phyloP scores from a whole-genome alignment of 139 green algal genomes.

The Closterium sp. region DNA sequence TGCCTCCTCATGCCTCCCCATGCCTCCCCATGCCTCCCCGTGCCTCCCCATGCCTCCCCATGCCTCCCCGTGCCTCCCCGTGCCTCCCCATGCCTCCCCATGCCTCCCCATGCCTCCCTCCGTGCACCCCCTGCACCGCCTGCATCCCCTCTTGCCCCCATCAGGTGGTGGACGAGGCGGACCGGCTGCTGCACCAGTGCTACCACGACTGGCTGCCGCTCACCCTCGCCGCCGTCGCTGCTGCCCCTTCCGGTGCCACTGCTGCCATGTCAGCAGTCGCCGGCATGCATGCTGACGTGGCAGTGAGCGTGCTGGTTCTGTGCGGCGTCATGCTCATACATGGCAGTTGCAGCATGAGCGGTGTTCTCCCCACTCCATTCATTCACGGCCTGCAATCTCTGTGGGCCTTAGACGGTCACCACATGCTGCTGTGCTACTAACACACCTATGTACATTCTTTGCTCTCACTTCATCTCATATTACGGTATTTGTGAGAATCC shows the following conservation, averaged over 20 bases:
- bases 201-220: constrained; percentile 89
- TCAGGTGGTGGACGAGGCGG: constrained; percentile 84
- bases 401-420: too few relatives aligned
- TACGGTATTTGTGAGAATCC: too few relatives aligned
- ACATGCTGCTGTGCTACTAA: too few relatives aligned
- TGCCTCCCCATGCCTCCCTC: too few relatives aligned
- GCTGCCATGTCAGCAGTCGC: neutral
- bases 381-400: neutral
- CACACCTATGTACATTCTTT: too few relatives aligned
- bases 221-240: constrained; percentile 50
- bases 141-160: neutral
- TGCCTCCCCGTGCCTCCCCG: too few relatives aligned
- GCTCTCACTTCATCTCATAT: too few relatives aligned
- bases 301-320: neutral
- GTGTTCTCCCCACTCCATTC: neutral
- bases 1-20: too few relatives aligned
- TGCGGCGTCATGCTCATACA: neutral
- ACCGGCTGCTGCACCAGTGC: constrained; percentile 85
- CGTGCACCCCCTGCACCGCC: too few relatives aligned
- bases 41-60: too few relatives aligned
- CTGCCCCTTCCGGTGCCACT: neutral
- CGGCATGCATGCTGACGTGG: neutral
- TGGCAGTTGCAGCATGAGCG: neutral
- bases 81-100: too few relatives aligned
- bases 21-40: too few relatives aligned